phyloP scores from a whole-genome alignment of 2,329 filamentous ascomycete genomes.

The Ilyonectria sp. region DNA sequence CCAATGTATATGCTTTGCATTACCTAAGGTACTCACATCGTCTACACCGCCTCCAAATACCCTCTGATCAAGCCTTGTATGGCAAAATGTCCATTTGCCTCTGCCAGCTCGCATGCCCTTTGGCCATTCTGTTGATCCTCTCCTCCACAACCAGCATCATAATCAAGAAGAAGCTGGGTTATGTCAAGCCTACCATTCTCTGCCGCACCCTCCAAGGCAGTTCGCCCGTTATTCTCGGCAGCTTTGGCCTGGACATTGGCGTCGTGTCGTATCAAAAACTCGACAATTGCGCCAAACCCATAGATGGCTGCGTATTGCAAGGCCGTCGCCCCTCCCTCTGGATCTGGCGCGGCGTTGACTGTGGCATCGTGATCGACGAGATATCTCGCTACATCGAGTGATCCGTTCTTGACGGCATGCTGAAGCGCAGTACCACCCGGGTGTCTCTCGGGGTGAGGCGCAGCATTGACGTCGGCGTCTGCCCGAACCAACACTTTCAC shows the following conservation, averaged over 20 bases:
- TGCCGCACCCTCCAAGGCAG: conserved; percentile 1
- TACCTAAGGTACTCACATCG: no score
- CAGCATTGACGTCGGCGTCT: not conserved
- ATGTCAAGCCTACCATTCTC: conserved; percentile 9
- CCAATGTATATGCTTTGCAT: no score
- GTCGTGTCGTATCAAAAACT: not conserved
- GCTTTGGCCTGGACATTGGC: not conserved
- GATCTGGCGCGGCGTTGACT: not conserved
- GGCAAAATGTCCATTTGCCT: no score
- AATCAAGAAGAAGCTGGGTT: not conserved
- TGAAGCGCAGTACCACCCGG: not conserved
- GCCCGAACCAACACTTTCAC: not conserved
- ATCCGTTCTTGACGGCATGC: not conserved
- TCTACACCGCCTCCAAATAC: no score
- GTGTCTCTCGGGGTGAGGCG: not conserved
- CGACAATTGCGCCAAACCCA: not conserved
- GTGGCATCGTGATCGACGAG: not conserved
- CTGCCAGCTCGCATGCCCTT: no score
- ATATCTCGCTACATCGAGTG: not conserved
- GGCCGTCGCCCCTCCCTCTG: not conserved
- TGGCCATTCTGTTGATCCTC: no score
- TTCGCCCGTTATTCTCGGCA: not conserved
- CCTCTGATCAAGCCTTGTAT: no score
- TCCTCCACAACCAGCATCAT: no score
- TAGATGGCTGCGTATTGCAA: not conserved